Evolutionary conservation across 331 rosid species (phyloP).

Genomic region (Quercus tomentella): DNA sequence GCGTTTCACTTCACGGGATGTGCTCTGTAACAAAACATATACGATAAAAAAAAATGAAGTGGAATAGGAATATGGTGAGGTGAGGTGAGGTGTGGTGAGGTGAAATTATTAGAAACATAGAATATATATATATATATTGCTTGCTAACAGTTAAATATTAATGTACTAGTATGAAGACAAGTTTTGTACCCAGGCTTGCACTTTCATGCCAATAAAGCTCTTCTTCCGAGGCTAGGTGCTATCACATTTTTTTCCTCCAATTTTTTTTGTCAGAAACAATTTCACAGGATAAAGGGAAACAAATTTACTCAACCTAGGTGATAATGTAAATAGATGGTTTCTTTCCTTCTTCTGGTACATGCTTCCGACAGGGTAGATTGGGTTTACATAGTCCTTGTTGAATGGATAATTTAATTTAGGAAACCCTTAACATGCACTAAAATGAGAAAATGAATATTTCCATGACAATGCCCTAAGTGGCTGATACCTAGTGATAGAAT

Average conservation of each 20-base stretch:
- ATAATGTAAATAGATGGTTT: too few species aligned
- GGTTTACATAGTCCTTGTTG: too few species aligned
- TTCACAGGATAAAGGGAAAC: neutral
- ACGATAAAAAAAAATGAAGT: neutral
- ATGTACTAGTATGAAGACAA: neutral
- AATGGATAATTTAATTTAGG: too few species aligned
- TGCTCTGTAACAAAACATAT: constrained; percentile 46
- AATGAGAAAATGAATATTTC: too few species aligned
- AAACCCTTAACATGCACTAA: too few species aligned
- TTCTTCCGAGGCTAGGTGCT: neutral
- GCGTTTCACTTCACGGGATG: constrained; percentile 83
- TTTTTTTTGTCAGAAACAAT: neutral
- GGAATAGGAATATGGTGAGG: neutral
- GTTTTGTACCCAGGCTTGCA: neutral
- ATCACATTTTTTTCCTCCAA: neutral
- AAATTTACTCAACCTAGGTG: too few species aligned
- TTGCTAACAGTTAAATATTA: neutral
- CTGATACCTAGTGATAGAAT: too few species aligned
- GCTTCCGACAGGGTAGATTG: too few species aligned
- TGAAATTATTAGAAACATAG: too few species aligned
- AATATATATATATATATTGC: neutral
- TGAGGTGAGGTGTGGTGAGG: too few species aligned
- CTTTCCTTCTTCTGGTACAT: too few species aligned
- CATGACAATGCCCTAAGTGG: too few species aligned
- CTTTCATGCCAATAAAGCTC: neutral